phyloP scores from a whole-genome alignment of 192 early-diverging fungal genomes.

The Backusella tarrabulga region DNA sequence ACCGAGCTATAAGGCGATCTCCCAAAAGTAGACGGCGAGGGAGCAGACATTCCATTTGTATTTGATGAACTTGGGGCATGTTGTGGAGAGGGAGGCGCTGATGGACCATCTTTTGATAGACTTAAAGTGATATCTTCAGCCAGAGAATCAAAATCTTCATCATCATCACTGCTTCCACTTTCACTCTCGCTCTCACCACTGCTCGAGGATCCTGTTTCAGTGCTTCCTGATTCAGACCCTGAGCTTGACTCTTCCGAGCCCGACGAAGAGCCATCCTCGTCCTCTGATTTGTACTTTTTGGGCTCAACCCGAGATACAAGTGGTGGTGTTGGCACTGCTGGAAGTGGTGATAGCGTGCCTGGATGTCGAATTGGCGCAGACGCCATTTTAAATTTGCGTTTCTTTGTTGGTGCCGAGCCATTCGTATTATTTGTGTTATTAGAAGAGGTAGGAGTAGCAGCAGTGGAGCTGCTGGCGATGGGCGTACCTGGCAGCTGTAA shows the following conservation, averaged over 20 bases:
- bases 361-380: constrained; percentile 25
- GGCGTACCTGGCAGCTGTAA: constrained; percentile 28
- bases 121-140: constrained; percentile 14
- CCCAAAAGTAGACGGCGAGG: neutral
- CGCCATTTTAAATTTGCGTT: constrained; percentile 25
- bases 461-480: neutral
- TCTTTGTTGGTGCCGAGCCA: neutral
- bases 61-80: neutral
- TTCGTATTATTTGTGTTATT: constrained; percentile 18
- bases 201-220: constrained; percentile 3
- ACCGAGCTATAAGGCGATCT: neutral
- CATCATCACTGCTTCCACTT: constrained; percentile 15
- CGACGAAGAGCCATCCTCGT: neutral
- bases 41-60: neutral
- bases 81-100: constrained; percentile 11
- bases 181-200: constrained; percentile 11
- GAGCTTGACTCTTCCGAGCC: constrained; percentile 5
- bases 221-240: neutral
- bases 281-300: constrained; percentile 12
- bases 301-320: neutral
- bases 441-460: constrained; percentile 3
- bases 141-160: constrained; percentile 23
- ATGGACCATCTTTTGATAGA: constrained; percentile 17
- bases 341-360: neutral
- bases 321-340: constrained; percentile 8